A percentile compares a stretch with the other conserved stretches of the same genome.
Evolutionary conservation across 2,329 filamentous ascomycete species (phyloP).

Genomic region (Pseudopyrenochaeta lycopersici): DNA sequence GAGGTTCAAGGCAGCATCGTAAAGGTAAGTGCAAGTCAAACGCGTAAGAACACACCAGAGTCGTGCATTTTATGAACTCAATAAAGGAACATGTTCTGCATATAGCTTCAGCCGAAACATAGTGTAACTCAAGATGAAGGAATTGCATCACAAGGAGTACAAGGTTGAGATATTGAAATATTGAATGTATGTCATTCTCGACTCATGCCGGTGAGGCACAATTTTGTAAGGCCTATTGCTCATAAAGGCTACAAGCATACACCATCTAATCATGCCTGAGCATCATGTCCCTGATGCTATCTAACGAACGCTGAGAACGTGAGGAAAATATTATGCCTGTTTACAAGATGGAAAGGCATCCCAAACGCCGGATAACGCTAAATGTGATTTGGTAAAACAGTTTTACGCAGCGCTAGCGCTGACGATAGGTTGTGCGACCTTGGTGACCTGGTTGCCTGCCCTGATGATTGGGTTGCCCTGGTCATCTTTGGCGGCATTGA

Average conservation of each 20-base stretch:
- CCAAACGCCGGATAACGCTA: constrained; percentile 47
- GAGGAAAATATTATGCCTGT: constrained; percentile 36
- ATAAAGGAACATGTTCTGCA: background rate
- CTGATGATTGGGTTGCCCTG: constrained; percentile 83
- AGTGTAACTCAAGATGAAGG: no score
- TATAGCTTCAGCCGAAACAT: no score
- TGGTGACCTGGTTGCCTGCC: constrained; percentile 85
- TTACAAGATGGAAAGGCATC: constrained; percentile 24
- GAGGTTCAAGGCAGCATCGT: constrained; percentile 6
- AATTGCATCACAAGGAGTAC: background rate
- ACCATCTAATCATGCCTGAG: constrained; percentile 37
- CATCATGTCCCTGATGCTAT: constrained; percentile 25
- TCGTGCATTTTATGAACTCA: background rate
- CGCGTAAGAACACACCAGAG: background rate
- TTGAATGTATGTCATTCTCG: constrained; percentile 29
- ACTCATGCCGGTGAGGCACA: constrained; percentile 25
- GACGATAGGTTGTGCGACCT: constrained; percentile 78
- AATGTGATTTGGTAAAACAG: constrained; percentile 12
- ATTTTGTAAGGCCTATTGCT: constrained; percentile 28
- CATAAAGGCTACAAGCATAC: constrained; percentile 36
- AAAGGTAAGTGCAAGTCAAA: background rate
- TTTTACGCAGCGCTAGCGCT: constrained; percentile 82
- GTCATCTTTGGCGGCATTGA: constrained; percentile 81
- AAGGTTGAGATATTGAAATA: background rate
- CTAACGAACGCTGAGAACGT: constrained; percentile 40